Evolutionary conservation across 2,329 filamentous ascomycete species (phyloP).

Genomic region (Ophiostoma himal-ulmi): DNA sequence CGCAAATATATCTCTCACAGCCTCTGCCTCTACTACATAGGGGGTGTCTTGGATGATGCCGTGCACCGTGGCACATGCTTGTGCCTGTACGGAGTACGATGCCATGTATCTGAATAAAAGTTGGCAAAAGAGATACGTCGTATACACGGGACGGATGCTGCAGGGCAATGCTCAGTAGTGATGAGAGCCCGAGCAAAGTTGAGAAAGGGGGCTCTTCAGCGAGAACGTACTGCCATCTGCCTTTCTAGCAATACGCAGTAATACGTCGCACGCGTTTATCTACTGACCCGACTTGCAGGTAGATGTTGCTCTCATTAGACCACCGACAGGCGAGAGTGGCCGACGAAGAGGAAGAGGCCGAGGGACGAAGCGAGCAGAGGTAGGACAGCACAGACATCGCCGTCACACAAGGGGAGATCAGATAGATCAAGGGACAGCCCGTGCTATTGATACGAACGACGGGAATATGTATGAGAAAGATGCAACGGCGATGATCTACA

Average conservation of each 20-base stretch:
- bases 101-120: not conserved
- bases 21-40: not conserved
- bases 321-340: not conserved
- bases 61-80: slow-evolving; percentile 6
- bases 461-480: not conserved
- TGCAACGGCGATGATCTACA: not conserved
- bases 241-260: not conserved
- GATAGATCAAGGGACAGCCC: no score
- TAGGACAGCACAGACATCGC: not conserved
- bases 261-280: not conserved
- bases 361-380: not conserved
- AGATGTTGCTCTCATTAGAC: not conserved
- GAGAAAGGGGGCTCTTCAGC: not conserved
- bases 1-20: not conserved
- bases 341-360: not conserved
- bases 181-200: not conserved
- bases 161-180: not conserved
- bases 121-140: not conserved
- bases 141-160: slow-evolving; percentile 1
- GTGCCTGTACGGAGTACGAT: not conserved
- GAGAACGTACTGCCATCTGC: not conserved
- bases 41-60: not conserved
- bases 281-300: not conserved
- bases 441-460: no score
- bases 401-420: not conserved